Evolutionary conservation across 441 rosid species (phyloP), one percentile per base, ranked within the genome.

Genomic region (Viola pubescens): DNA sequence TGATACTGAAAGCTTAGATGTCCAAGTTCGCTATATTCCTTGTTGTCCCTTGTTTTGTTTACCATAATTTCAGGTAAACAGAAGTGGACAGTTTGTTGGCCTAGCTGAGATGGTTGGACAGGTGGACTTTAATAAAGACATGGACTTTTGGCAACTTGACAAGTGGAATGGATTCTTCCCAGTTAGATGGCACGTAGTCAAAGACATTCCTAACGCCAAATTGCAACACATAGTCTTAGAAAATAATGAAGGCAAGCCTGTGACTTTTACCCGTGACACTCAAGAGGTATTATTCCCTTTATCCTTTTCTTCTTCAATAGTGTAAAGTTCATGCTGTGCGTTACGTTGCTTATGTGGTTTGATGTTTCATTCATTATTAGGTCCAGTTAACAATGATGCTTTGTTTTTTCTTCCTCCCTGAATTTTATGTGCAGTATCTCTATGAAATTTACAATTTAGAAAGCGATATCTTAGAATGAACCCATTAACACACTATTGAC

Each of bases 101-200:
- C 66, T 89, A 40, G 96, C 96, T 14, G 96, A 92, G 75, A 92
- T 92, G 97, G 70, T 79, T 43, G 98, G 98, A 14, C 81, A 76
- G 34, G 96, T 92, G 58, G 96, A 92, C 77, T 92, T 92, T 66
- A 64, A 84, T 52, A 87, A 81, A 69, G 84, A 79, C 67, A 79
- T 82, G 59, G 92, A 86, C 70, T 89, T 82, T 71, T 94, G 98
- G 98, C 96, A 90, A 65, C 90, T 85, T 61, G 96, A 94, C 74
- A 94, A 90, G 82, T 94, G 98, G 98, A 83, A 81, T 61, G 98
- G 98, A 45, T 86, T 82, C 60, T 94, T 94, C 79, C 95, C 95
- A 3, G 89, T 89, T 52, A 86, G 78, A 73, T 89, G 98, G 98
- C 97, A 83, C 69, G 69, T 94, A 52, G 70, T 94, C 44, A 94